phyloP scores from a whole-genome alignment of 768 basidiomycete genomes.

The Mrakia blollopis region DNA sequence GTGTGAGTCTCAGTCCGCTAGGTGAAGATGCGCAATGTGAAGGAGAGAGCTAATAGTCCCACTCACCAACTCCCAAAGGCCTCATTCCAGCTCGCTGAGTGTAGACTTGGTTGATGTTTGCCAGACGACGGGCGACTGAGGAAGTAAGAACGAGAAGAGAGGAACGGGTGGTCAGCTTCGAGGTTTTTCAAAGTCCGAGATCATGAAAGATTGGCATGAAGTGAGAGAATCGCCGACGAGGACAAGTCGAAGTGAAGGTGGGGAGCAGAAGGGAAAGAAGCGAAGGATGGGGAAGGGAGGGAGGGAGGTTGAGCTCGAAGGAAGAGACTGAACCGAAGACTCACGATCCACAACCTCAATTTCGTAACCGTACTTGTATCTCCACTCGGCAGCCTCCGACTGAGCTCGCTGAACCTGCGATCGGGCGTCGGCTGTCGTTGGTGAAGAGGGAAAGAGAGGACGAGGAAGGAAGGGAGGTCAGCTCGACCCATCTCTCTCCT shows the following conservation, averaged over 20 bases:
- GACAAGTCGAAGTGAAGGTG: too few relatives aligned
- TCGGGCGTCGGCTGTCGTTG: conserved; percentile 75
- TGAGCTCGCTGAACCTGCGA: conserved; percentile 82
- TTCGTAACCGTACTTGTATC: conserved; percentile 96
- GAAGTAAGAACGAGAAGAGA: too few relatives aligned
- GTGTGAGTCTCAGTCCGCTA: too few relatives aligned
- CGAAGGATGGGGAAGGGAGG: not conserved
- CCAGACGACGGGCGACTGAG: conserved; percentile 74
- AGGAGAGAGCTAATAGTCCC: not conserved
- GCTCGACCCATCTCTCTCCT: not conserved
- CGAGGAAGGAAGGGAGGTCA: not conserved
- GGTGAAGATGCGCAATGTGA: too few relatives aligned
- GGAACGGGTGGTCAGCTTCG: too few relatives aligned
- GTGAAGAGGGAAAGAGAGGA: not conserved
- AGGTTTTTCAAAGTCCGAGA: too few relatives aligned
- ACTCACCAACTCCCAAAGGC: conserved; percentile 86
- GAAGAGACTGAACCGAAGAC: conserved; percentile 21
- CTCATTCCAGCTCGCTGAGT: conserved; percentile 97
- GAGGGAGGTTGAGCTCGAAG: not conserved
- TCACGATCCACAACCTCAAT: conserved; percentile 85
- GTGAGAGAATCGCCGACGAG: too few relatives aligned
- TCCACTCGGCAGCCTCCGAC: conserved; percentile 81
- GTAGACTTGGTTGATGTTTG: conserved; percentile 98
- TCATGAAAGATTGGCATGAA: too few relatives aligned
- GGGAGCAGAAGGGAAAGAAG: not conserved